A percentile compares a stretch with the other conserved stretches of the same genome.
Conservation (phyloP, 176 grass and related monocot genomes). For the Urochloa ruziziensis region DNA sequence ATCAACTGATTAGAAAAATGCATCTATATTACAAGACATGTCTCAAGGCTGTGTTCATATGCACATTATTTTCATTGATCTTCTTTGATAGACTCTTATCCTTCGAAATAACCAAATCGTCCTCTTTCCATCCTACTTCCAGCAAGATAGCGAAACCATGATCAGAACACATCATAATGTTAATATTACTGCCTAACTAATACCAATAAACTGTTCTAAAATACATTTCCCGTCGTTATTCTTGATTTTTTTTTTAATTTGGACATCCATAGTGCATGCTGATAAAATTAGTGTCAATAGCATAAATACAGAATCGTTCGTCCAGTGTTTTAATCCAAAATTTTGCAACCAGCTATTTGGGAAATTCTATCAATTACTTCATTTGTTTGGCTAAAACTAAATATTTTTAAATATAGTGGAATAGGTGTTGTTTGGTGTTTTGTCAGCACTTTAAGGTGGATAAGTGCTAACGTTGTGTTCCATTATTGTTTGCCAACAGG, state of each 20-base stretch:
- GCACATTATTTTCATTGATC: neutral
- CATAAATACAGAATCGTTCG: neutral
- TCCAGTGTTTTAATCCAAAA: neutral
- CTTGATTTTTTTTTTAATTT: neutral
- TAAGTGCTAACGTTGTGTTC: slow-evolving; percentile 31
- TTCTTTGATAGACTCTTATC: neutral
- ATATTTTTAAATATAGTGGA: neutral
- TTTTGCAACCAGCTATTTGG: neutral
- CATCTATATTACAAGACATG: neutral
- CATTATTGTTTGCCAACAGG: slow-evolving; percentile 37
- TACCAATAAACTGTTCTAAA: neutral
- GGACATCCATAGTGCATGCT: neutral
- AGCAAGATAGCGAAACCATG: neutral
- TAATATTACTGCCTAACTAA: neutral
- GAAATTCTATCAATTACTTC: neutral
- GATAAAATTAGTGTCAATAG: neutral
- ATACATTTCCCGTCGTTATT: neutral
- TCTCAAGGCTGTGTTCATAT: neutral
- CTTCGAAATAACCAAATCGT: neutral
- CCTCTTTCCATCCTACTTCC: neutral
- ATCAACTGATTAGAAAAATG: neutral
- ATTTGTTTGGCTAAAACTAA: neutral
- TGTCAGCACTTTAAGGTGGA: neutral
- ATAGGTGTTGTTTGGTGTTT: neutral
- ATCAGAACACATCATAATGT: neutral